Base-by-base conservation (phyloP, 257 asterid genomes). In the Gentiana macrophylla region DNA sequence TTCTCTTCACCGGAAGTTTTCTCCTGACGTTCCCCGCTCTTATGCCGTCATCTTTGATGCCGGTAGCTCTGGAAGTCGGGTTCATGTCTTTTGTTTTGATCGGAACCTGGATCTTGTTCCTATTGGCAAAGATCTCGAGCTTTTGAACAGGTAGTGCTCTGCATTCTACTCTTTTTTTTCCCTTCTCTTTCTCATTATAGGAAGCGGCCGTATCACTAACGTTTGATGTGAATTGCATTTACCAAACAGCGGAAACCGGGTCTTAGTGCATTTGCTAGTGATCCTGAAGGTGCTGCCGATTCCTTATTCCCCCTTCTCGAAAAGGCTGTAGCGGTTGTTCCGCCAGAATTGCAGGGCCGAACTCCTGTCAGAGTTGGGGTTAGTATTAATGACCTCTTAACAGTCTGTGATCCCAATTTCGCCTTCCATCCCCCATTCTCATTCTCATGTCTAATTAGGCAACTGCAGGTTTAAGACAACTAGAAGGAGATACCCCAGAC, bases 1-100 rank as follows among this genome's bases (percentile, higher is more conserved):
- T 11, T 66, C 68, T 4, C 62, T 57, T 0, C 69, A 63, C 5
- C 67, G 81, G 35, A 76, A 72, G 49, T 54, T 76, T 47, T 76
- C 75, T 4, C 75, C 70, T 8, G 2, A 50, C n/a, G n/a, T 15
- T 32, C 44, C 6, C 13, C 51, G 36, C 3, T 49, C 58, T 1
- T 89, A 83, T 59, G 97, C 95, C 0, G 95, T 86, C 49, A 78
- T 89, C 56, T 89, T 89, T 57, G 95, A 89, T 53, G 97, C 97
- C 0, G 94, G 97, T 6, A 89, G 97, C 65, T 86, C 97, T 1
- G 97, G 95, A 41, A 89, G 93, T 65, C 73, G 97, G 70, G 97
- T 86, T 52, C 97, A 89, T 50, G 95, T 83, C 32, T 89, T 89
- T 61, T 74, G 89, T 70, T 89, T 89, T 67, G 69, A 83, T 59